Evolutionary conservation across 2,329 filamentous ascomycete species (phyloP).

Genomic region (Lasiodiplodia hormozganensis): DNA sequence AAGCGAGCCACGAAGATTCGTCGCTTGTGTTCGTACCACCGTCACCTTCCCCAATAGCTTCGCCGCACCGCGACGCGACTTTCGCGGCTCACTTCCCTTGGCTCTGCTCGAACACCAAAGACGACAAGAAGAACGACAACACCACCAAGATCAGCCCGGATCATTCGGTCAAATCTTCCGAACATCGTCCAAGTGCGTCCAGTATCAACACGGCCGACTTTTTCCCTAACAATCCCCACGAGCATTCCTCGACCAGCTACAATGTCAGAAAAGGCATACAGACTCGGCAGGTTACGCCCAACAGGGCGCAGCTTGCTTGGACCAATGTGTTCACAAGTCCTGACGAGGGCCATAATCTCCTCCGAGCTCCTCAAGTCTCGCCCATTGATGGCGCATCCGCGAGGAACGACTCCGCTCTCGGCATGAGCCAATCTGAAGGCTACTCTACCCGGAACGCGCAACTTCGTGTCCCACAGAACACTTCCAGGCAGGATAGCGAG

Average conservation of each 20-base stretch:
- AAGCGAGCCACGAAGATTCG: constrained; percentile 28
- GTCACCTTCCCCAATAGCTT: constrained; percentile 41
- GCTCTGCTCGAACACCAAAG: constrained; percentile 30
- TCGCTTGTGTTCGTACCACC: constrained; percentile 36
- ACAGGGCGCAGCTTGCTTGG: constrained; percentile 40
- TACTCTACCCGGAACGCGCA: constrained; percentile 26
- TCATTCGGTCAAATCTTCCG: constrained; percentile 31
- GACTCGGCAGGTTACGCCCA: constrained; percentile 2
- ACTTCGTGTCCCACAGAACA: constrained; percentile 34
- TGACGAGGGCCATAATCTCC: constrained; percentile 8
- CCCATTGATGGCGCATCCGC: constrained; percentile 1
- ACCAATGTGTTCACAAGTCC: constrained; percentile 31
- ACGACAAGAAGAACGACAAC: constrained; percentile 31
- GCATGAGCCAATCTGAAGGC: background rate
- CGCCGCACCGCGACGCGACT: constrained; percentile 29
- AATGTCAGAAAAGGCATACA: constrained; percentile 5
- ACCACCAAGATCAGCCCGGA: constrained; percentile 11
- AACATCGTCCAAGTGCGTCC: constrained; percentile 46
- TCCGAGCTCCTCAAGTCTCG: constrained; percentile 25
- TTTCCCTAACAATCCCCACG: constrained; percentile 49
- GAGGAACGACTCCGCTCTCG: background rate
- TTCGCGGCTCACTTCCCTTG: constrained; percentile 38
- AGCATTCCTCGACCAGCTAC: constrained; percentile 24
- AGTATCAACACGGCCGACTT: constrained; percentile 51
- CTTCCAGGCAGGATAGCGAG: background rate